Evolutionary conservation across 2,329 filamentous ascomycete genomes (phyloP), one percentile per base, ranked within the genome.

Genomic region (Neophaeococcomyces mojaviensis): DNA sequence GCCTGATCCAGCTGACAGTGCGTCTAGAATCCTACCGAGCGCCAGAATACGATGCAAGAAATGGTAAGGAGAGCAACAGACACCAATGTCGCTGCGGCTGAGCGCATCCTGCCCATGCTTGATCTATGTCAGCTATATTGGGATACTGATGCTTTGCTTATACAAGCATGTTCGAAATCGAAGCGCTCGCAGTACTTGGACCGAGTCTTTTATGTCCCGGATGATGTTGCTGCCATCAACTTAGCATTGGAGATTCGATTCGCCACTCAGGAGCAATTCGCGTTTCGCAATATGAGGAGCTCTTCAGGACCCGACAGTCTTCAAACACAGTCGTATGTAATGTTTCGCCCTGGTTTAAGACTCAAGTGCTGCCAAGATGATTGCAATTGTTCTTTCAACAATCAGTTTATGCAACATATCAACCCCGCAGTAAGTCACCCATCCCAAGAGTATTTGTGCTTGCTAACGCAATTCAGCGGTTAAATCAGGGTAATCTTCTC

Each of bases 111-210:
- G 31, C 28, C 39, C 9, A 43, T 43, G 28, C 16, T 43, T 13
- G 28, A 43, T 10, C 26, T 43, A 2, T 43, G 39, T 20, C 39
- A 43, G 26, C 28, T 34, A 13, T 43, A 43, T 16, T 43, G 39
- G 39, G 39, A 43, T 19, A 43, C 28, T 10, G 39, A 43, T 16
- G 15, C 39, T n/a, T 28, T 43, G 13, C 39, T 43, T 9, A 33
- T 43, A 13, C 39, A 43, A 33, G 20, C 9, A 9, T 43, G 24
- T 19, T n/a, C 31, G n/a, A 22, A 22, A 3, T n/a, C 30, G 12
- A 26, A 19, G 8, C 10, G 20, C n/a, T 24, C 15, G 19, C 26
- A 43, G n/a, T 16, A 18, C 18, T 22, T 43, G 13, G 39, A 24
- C 10, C 26, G 38, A 28, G 38, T 40, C 3, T 40, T 40, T n/a